Base-by-base conservation (phyloP, 2,329 filamentous ascomycete species). In the Fusarium verrucosum region DNA sequence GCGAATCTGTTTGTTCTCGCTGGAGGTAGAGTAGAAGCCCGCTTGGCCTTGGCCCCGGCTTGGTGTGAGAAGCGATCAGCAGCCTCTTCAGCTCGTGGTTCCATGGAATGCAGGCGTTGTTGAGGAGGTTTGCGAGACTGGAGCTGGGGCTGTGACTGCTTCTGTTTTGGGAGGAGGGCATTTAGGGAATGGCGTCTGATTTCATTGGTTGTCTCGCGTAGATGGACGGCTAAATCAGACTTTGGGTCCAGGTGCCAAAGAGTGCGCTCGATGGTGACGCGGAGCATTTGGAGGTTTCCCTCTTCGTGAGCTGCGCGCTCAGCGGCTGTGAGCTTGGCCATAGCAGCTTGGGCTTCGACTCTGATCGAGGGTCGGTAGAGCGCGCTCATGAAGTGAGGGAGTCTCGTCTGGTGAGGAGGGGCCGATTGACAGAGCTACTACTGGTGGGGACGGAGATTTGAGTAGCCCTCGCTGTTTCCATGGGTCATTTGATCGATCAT, bases 281-380 rank as follows among this genome's bases (percentile, higher is more conserved):
- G 58, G 16, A 61, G 35, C n/a, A 61, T 61, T 6, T 61, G 43
- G 25, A 61, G 56, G 10, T 61, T 42, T 5, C 50, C 59, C 16
- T 61, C 58, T 13, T 61, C 56, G 9, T 42, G 58, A 23, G 58
- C 58, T 3, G 42, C 47, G n/a, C 58, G 56, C 36, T 61, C 56
- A 7, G 58, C 49, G 32, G 47, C 56, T 26, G 56, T 55, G 35
- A 61, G 58, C 58, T 55, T 61, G 26, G 58, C 56, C 26, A 52
- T 55, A 20, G 49, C 49, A 38, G 58, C 58, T 52, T 55, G 41
- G 26, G 58, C 58, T 43, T 58, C 22, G 33, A 40, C 41, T 36
- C 44, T 61, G 28, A 33, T 55, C 25, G 58, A 61, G 26, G 58
- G 58, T 52, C 58, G 41, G 47, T 61, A 61, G 19, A 61, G 52